Percentiles rank a stretch among this genome's conserved stretches.
These are phyloP conservation scores for Podila clonocystis DNA, from an alignment of 192 early-diverging fungal species.

Conservation along the genomic window DNA sequence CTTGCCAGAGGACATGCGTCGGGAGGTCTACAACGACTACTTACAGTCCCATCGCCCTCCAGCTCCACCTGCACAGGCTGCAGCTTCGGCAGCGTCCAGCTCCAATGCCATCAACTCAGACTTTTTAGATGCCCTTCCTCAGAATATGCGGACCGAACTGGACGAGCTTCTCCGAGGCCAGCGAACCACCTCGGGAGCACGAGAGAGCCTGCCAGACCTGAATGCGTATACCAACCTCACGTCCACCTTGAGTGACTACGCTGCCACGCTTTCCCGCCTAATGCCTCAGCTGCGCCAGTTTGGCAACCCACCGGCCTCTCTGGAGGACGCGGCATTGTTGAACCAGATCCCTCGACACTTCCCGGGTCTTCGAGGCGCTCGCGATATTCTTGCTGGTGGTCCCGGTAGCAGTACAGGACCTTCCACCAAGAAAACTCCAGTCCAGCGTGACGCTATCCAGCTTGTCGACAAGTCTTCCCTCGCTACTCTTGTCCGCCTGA, in stretches of 20 bases:
- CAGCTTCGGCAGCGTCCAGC: conserved; percentile 34
- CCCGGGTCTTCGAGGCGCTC: conserved; percentile 49
- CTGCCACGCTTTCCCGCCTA: conserved; percentile 60
- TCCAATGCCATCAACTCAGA: conserved; percentile 72
- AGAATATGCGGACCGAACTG: conserved; percentile 90
- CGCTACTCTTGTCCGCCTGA: conserved; percentile 83
- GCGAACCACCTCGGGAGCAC: conserved; percentile 12
- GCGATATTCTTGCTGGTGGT: conserved; percentile 37
- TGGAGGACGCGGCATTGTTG: conserved; percentile 60
- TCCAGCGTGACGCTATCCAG: conserved; percentile 75
- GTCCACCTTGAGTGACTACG: conserved; percentile 56
- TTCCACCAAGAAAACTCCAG: conserved; percentile 46
- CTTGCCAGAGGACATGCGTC: conserved; percentile 92
- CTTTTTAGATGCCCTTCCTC: conserved; percentile 92
- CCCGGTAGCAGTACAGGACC: conserved; percentile 9
- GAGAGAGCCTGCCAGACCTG: background rate
- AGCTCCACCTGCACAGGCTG: conserved; percentile 23
- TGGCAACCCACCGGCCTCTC: conserved; percentile 52
- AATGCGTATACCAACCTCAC: background rate
- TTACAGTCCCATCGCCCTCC: conserved; percentile 50
- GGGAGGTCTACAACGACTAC: conserved; percentile 92
- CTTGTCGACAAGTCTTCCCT: conserved; percentile 86
- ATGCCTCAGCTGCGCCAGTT: conserved; percentile 64
- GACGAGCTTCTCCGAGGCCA: conserved; percentile 69
- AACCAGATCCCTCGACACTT: conserved; percentile 26